Conservation (phyloP, 306 rosid species). For the Geum urbanum region DNA sequence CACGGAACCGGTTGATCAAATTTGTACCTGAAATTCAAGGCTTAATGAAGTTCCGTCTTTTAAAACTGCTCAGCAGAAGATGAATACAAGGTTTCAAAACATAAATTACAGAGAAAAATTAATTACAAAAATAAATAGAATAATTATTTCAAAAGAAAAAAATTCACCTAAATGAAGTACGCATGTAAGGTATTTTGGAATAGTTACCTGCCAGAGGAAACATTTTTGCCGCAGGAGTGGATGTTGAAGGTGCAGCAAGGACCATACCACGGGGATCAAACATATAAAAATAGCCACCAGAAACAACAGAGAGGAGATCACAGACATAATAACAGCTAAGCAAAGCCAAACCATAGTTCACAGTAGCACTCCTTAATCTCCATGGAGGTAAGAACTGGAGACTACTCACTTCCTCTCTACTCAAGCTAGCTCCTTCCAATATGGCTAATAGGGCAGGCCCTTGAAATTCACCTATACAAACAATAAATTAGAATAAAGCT, state of each 20-base stretch:
- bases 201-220: slow-evolving; percentile 73
- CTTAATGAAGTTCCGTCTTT: slow-evolving; percentile 17
- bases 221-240: slow-evolving; percentile 75
- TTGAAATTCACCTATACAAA: slow-evolving; percentile 79
- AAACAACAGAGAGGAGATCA: slow-evolving; percentile 69
- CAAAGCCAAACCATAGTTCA: slow-evolving; percentile 86
- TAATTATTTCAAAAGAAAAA: no score
- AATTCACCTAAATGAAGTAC: no score
- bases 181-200: not conserved
- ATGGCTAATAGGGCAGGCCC: slow-evolving; percentile 90
- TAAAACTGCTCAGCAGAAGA: slow-evolving; percentile 4
- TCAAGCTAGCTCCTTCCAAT: slow-evolving; percentile 82
- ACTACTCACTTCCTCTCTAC: slow-evolving; percentile 82
- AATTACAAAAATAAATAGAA: no score
- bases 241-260: slow-evolving; percentile 61
- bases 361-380: slow-evolving; percentile 77
- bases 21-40: slow-evolving; percentile 70
- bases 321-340: slow-evolving; percentile 78
- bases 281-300: slow-evolving; percentile 85
- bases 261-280: slow-evolving; percentile 88
- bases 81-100: not conserved
- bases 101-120: no score
- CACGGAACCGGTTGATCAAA: slow-evolving; percentile 66
- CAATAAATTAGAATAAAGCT: slow-evolving; percentile 20
- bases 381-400: slow-evolving; percentile 96